Base-by-base conservation (phyloP, 1,284 basidiomycete species). In the Cerioporus squamosus region DNA sequence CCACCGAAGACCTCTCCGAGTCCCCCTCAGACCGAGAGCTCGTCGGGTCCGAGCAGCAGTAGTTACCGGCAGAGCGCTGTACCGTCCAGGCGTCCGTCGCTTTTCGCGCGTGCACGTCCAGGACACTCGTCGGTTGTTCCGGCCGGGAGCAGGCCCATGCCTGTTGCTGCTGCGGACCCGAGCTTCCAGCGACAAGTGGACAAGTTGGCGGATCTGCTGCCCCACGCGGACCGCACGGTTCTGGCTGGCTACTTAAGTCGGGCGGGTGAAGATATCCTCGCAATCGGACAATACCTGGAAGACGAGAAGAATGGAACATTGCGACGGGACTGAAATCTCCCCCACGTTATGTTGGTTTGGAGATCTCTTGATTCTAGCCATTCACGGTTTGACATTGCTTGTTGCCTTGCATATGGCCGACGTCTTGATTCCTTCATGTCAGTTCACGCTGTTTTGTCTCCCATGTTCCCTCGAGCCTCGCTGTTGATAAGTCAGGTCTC, bases 221-320 rank as follows among this genome's bases (percentile, higher is more conserved):
- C 93, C 15, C 85, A 91, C 67, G 92, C 88, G 23, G 87, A 94
- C 60, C 81, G 84, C 51, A 74, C 74, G 9, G 76, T 93, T 3
- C 78, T 95, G 29, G 85, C 87, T 59, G 81, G 83, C 8, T 95
- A 95, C 74, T 73, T 95, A 51, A 80, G 81, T 29, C 81, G 87
- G 23, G 78, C 90, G 15, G 90, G 92, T 7, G 87, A 91, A 67
- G 90, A 93, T 72, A 89, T 93, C 55, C 75, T 90, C 45, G 93
- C 93, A 7, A 92, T 95, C 67, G 90, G 92, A 20, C 89, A 91
- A 68, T 95, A 94, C 72, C 77, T 95, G 29, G 93, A 94, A 65
- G 93, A 95, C 66, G 91, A 94, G 72, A 90, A 89, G 77, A 89
- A 87, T 66, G 91, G 90, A 22, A 81, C 76, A 20, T 70, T 92